These are phyloP conservation scores for Pseudonectria buxi DNA, from an alignment of 2,329 filamentous ascomycete genomes.

Conservation along the genomic window DNA sequence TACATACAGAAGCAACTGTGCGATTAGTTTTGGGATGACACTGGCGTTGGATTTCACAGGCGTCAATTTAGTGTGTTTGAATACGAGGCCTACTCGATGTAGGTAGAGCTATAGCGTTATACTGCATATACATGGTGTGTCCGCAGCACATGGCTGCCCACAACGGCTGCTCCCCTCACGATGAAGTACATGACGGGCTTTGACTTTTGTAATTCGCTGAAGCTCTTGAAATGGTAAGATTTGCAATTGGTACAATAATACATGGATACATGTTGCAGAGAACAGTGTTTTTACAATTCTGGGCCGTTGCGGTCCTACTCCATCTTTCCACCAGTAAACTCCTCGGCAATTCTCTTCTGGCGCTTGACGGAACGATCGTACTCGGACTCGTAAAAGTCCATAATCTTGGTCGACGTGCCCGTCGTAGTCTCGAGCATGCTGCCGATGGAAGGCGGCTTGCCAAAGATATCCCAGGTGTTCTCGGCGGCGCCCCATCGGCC, in stretches of 20 bases:
- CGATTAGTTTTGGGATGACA: too few relatives aligned
- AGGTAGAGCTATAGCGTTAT: too few relatives aligned
- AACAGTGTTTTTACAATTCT: slow-evolving; percentile 19
- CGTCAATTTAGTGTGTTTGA: too few relatives aligned
- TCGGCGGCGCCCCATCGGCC: slow-evolving; percentile 29
- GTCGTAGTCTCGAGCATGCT: slow-evolving; percentile 36
- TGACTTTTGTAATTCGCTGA: too few relatives aligned
- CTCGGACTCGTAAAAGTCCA: slow-evolving; percentile 32
- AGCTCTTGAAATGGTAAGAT: too few relatives aligned
- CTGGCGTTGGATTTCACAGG: too few relatives aligned
- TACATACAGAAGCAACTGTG: too few relatives aligned
- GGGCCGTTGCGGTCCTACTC: slow-evolving; percentile 22
- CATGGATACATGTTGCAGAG: slow-evolving; percentile 11
- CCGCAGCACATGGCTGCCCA: not conserved
- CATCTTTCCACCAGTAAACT: slow-evolving; percentile 54
- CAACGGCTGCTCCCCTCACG: too few relatives aligned
- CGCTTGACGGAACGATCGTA: slow-evolving; percentile 40
- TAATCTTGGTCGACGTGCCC: slow-evolving; percentile 29
- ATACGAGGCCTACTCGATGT: too few relatives aligned
- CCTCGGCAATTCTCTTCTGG: slow-evolving; percentile 51
- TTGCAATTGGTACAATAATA: slow-evolving; percentile 16
- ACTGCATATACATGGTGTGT: too few relatives aligned
- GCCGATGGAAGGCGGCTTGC: slow-evolving; percentile 38
- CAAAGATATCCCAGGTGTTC: slow-evolving; percentile 47
- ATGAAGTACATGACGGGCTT: not conserved